Base-by-base conservation (phyloP, 78 protist genomes). In the Tieghemostelium lacteum region DNA sequence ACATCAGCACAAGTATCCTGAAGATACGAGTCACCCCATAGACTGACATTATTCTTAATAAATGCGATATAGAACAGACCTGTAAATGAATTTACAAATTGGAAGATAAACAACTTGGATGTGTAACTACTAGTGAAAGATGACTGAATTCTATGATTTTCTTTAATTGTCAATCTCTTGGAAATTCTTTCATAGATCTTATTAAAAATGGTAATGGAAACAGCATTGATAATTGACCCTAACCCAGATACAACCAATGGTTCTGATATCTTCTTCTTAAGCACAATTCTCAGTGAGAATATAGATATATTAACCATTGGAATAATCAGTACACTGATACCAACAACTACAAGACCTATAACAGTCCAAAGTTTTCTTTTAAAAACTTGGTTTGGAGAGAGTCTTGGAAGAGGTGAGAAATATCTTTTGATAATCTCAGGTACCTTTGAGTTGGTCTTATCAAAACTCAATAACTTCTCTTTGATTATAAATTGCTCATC, bases 21-120 rank as follows among this genome's bases (percentile, higher is more conserved):
- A 16, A 83, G 33, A 24, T 36, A 10, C 2, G 40, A 1, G n/a
- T 50, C 66, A 66, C 89, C 89, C 78, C 78, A 86, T 29, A 86
- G 4, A 49, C 36, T 8, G n/a, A 65, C 28, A 49, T 67, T 57
- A 42, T 78, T 57, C 74, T 87, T 87, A 50, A 89, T 29, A 63
- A 96, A 96, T 14, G 96, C 93, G 33, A 94, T 83, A 86, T 94
- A 96, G 42, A 92, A 92, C 22, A 94, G 63, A 36, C 94, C 61
- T 10, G 88, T 34, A 78, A 77, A 96, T 20, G 72, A 42, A 67
- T 96, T 96, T 45, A 95, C 85, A 65, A 95, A 95, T 69, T 94
- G 91, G 66, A 96, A 96, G 34, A 87, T 29, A 54, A 92, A 92
- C 0, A 45, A 22, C 71, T 96, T 96, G 67, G 80, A 0, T n/a